phyloP scores from a whole-genome alignment of 2,329 filamentous ascomycete genomes.

The Tolypocladium guangdongense region DNA sequence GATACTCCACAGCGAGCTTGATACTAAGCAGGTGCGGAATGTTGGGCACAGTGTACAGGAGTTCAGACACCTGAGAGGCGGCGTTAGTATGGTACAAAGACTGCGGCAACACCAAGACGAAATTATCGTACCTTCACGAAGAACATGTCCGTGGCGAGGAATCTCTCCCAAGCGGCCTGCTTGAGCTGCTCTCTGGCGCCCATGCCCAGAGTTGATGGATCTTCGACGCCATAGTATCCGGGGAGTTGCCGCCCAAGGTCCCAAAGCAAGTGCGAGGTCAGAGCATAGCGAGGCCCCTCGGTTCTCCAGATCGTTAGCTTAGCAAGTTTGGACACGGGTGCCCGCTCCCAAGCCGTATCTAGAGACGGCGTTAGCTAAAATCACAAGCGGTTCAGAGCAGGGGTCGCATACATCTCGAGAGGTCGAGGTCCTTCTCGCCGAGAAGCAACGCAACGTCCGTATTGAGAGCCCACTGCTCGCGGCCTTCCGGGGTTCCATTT shows the following conservation, averaged over 20 bases:
- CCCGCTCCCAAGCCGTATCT: slow-evolving; percentile 50
- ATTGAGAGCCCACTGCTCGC: slow-evolving; percentile 57
- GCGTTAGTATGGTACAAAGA: background rate
- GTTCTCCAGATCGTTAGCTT: slow-evolving; percentile 51
- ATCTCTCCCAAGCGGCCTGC: slow-evolving; percentile 38
- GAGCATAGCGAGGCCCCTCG: slow-evolving; percentile 44
- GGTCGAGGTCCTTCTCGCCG: slow-evolving; percentile 50
- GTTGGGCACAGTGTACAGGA: slow-evolving; percentile 46
- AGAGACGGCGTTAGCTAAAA: slow-evolving; percentile 2
- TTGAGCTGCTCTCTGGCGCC: slow-evolving; percentile 34
- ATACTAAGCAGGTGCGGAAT: slow-evolving; percentile 47
- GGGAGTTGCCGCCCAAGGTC: slow-evolving; percentile 43
- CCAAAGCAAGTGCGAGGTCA: slow-evolving; percentile 38
- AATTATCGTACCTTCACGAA: slow-evolving; percentile 47
- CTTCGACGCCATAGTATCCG: slow-evolving; percentile 36
- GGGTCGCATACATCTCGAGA: slow-evolving; percentile 44
- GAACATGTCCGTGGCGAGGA: slow-evolving; percentile 50
- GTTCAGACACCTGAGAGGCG: slow-evolving; percentile 42
- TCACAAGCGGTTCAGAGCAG: background rate
- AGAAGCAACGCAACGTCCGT: slow-evolving; percentile 52
- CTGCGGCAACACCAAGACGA: background rate
- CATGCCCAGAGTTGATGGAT: slow-evolving; percentile 33
- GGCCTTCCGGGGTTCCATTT: slow-evolving; percentile 42
- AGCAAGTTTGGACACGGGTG: slow-evolving; percentile 39
- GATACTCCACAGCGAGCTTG: slow-evolving; percentile 46